phyloP scores from a whole-genome alignment of 192 early-diverging fungal species.

The Lobosporangium transversale region DNA sequence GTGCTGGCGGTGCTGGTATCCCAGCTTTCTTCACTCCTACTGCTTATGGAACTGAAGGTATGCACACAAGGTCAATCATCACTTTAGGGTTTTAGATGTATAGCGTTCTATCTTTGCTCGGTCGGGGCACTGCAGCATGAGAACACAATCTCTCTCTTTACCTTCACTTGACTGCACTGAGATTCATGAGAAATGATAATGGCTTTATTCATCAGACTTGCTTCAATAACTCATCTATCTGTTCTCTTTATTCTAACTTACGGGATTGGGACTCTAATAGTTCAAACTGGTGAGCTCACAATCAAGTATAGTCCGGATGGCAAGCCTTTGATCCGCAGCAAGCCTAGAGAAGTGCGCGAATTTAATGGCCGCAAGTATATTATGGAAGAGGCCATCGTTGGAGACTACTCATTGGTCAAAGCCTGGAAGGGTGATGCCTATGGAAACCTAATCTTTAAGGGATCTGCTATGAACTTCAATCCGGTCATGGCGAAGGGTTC shows the following conservation, averaged over 20 bases:
- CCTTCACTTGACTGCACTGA: neutral
- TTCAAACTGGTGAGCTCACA: constrained; percentile 77
- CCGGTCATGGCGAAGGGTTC: constrained; percentile 78
- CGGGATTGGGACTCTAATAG: too few relatives aligned
- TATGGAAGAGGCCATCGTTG: constrained; percentile 81
- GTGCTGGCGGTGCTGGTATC: constrained; percentile 82
- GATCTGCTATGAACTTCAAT: constrained; percentile 82
- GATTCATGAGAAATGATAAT: neutral
- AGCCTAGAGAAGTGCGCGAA: constrained; percentile 70
- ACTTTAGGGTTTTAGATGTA: too few relatives aligned
- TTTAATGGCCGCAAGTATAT: constrained; percentile 75
- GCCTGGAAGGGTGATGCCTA: constrained; percentile 85
- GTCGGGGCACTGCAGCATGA: too few relatives aligned
- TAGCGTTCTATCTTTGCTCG: too few relatives aligned
- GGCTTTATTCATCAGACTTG: too few relatives aligned
- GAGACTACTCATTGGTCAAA: constrained; percentile 81
- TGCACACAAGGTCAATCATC: too few relatives aligned
- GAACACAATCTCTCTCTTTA: neutral
- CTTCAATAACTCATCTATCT: too few relatives aligned
- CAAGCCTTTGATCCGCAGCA: constrained; percentile 61
- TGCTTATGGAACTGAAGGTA: constrained; percentile 71
- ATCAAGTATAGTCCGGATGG: constrained; percentile 75
- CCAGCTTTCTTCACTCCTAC: constrained; percentile 79
- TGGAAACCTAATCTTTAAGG: constrained; percentile 81
- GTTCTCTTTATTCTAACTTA: too few relatives aligned